phyloP scores from a whole-genome alignment of 305 asterid species.

The Rubia occidens region DNA sequence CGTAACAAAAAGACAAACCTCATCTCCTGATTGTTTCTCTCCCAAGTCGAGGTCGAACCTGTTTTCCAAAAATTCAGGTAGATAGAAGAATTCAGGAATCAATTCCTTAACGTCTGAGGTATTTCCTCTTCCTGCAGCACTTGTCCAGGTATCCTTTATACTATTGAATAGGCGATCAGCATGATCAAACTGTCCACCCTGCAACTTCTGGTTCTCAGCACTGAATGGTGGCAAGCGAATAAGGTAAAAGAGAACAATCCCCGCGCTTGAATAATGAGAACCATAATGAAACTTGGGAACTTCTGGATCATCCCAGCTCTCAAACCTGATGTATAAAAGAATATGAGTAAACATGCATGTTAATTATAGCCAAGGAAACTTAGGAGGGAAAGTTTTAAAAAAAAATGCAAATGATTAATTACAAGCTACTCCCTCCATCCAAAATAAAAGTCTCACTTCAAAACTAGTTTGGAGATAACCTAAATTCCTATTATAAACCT shows the following conservation, averaged over 20 bases:
- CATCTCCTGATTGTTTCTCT: conserved; percentile 99
- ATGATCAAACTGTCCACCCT: conserved; percentile 99
- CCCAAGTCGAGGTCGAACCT: conserved; percentile 92
- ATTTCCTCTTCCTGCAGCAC: conserved; percentile 98
- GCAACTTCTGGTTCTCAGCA: conserved; percentile 82
- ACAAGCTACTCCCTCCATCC: neutral
- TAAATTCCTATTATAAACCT: neutral
- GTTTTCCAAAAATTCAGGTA: conserved; percentile 94
- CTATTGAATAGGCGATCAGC: conserved; percentile 99
- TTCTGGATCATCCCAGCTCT: conserved; percentile 99
- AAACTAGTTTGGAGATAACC: neutral
- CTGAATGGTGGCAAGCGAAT: conserved; percentile 95
- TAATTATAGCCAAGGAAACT: conserved; percentile 13
- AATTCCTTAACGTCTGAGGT: conserved; percentile 98
- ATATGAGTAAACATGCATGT: neutral
- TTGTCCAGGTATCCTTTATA: conserved; percentile 82
- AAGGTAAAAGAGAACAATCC: conserved; percentile 97
- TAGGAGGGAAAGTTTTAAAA: conserved; percentile 4
- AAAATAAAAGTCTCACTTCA: neutral
- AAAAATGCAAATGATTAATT: neutral
- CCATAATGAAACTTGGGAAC: conserved; percentile 99
- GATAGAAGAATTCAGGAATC: conserved; percentile 91
- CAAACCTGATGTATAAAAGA: conserved; percentile 44
- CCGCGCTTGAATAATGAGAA: conserved; percentile 99
- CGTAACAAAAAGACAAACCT: conserved; percentile 43